Conservation (phyloP, 495 filamentous ascomycete species). For the Xylaria palmicola region DNA sequence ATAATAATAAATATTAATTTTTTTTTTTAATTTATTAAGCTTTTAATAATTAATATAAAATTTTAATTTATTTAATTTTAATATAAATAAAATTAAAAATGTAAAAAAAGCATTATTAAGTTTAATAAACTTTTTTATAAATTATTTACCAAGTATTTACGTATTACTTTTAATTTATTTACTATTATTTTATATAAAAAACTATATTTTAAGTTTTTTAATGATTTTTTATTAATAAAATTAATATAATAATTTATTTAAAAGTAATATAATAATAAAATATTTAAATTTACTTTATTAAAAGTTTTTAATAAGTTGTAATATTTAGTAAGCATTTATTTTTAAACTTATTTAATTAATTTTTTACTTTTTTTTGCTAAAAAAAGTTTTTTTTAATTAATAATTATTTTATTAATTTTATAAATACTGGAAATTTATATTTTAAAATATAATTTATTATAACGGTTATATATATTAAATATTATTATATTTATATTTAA, state of each 20-base stretch:
- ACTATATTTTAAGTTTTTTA: neutral
- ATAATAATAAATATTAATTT: neutral
- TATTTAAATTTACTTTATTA: neutral
- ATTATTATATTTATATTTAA: neutral
- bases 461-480: neutral
- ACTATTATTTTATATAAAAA: neutral
- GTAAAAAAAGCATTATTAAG: neutral
- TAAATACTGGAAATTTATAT: neutral
- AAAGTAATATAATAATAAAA: neutral
- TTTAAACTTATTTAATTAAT: neutral
- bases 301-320: neutral
- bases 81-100: neutral
- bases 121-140: neutral
- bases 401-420: neutral
- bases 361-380: neutral
- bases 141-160: neutral
- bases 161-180: neutral
- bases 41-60: neutral
- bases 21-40: neutral
- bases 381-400: neutral
- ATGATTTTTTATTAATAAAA: neutral
- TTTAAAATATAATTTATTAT: neutral
- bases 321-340: neutral
- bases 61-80: neutral
- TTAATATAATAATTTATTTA: neutral